Evolutionary conservation across 768 basidiomycete species (phyloP).

Genomic region (Cyclocybe aegerita): DNA sequence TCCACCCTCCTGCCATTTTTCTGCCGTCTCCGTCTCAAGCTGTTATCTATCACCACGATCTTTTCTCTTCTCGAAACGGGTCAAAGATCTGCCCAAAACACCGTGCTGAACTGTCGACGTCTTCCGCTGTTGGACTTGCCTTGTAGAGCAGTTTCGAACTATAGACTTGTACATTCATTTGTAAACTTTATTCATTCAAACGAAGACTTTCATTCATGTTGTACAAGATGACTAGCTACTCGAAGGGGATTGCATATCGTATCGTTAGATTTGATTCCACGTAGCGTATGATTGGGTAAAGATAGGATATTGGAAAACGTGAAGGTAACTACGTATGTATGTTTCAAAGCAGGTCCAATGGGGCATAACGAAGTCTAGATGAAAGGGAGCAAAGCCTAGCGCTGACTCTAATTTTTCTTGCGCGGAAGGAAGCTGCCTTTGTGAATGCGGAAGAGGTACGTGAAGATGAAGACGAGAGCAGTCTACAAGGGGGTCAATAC

Average conservation of each 20-base stretch:
- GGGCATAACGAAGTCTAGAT: neutral
- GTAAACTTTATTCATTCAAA: neutral
- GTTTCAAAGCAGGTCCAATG: neutral
- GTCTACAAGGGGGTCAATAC: slow-evolving; percentile 27
- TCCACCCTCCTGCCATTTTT: slow-evolving; percentile 2
- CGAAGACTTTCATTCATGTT: neutral
- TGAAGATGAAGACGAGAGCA: slow-evolving; percentile 41
- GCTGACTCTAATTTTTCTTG: slow-evolving; percentile 13
- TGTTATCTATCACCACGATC: neutral
- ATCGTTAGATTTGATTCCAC: too few species aligned
- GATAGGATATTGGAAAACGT: too few species aligned
- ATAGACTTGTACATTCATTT: neutral
- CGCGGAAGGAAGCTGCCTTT: slow-evolving; percentile 28
- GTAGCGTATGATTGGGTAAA: too few species aligned
- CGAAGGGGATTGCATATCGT: too few species aligned
- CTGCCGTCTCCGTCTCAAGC: slow-evolving; percentile 6
- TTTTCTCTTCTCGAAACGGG: neutral
- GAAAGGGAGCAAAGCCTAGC: neutral
- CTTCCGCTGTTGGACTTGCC: slow-evolving; percentile 7
- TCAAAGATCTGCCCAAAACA: neutral
- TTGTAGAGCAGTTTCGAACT: neutral
- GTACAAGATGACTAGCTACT: too few species aligned
- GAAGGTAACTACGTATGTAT: neutral
- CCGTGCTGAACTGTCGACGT: neutral
- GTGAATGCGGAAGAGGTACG: slow-evolving; percentile 53